Evolutionary conservation across 768 basidiomycete species (phyloP), one percentile per base, ranked within the genome.

Genomic region (Hygrocybe punicea): DNA sequence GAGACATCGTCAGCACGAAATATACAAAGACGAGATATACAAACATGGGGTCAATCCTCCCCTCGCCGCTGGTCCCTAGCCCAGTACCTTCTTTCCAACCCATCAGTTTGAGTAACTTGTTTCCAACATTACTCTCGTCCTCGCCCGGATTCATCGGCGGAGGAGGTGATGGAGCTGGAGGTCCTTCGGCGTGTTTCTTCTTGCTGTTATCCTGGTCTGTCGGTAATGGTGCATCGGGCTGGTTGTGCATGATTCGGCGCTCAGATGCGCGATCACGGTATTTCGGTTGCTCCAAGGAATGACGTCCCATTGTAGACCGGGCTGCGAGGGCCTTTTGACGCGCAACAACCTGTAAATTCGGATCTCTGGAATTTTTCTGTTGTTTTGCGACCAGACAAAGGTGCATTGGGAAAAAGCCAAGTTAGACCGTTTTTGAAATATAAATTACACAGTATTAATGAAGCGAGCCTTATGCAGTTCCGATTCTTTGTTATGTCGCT

Each of bases 261-360:
- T 97, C 95, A 0, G 87, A 89, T 1, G 97, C 97, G 23, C 97
- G 87, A 70, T 99, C 97, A 36, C 95, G 86, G 73, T 99, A 98
- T 69, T 93, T 93, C 2, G 92, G 87, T 60, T 81, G 81, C 23
- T 84, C 81, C 21, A 64, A 25, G 4, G 65, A 44, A 1, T 67
- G 62, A 11, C 10, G 11, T 21, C 34, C 50, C 9, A 50, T 25
- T 25, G 57, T 24, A 59, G 78, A 78, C 44, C 80, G 75, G 2
- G 74, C 70, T 7, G 77, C 78, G 19, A 70, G 65, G 11, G 79
- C 79, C 67, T 92, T 90, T 61, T 87, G 83, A 2, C 82, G 82
- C 5, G 91, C 91, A 21, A 86, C 69, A 13, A 93, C 89, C 61
- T 89, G 84, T 35, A 89, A 70, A 64, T 78, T 83, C 2, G 81